These are phyloP conservation scores for Aspergillus proliferans DNA, from an alignment of 2,329 filamentous ascomycete species.

Conservation along the genomic window DNA sequence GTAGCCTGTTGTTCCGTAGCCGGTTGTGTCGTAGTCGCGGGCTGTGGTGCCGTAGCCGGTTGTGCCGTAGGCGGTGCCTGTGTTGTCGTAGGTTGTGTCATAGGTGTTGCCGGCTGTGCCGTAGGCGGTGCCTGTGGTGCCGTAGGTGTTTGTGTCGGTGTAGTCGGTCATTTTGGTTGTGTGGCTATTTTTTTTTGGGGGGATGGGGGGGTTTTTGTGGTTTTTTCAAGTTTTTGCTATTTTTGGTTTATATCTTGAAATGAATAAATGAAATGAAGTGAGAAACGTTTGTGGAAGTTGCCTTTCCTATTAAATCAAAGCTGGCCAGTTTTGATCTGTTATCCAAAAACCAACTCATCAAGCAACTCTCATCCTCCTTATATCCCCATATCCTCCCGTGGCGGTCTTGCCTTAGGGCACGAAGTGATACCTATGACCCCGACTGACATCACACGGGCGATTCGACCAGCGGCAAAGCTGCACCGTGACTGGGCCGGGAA, in stretches of 20 bases:
- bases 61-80: slow-evolving; percentile 8
- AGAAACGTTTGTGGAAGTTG: neutral
- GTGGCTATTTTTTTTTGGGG: slow-evolving; percentile 1
- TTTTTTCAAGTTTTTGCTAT: neutral
- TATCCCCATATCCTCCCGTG: too few species aligned
- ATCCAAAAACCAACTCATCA: neutral
- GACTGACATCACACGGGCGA: too few species aligned
- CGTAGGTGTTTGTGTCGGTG: slow-evolving; percentile 12
- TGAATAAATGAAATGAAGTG: neutral
- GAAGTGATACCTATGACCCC: too few species aligned
- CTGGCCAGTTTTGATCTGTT: neutral
- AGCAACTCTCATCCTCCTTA: neutral
- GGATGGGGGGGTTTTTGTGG: neutral
- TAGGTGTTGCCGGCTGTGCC: slow-evolving; percentile 11
- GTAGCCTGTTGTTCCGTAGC: slow-evolving; percentile 1
- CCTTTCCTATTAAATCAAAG: neutral
- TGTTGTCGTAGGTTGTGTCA: slow-evolving; percentile 5
- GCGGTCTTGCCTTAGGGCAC: too few species aligned
- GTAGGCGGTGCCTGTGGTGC: slow-evolving; percentile 6
- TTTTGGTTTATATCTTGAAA: neutral
- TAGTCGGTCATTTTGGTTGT: slow-evolving; percentile 4
- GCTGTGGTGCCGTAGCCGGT: slow-evolving; percentile 1
- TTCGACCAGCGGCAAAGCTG: too few species aligned
- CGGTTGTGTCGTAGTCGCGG: slow-evolving; percentile 9
- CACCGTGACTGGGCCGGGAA: too few species aligned